Base-by-base conservation (phyloP, 2,329 filamentous ascomycete species). In the Niveomyces coronatus region DNA sequence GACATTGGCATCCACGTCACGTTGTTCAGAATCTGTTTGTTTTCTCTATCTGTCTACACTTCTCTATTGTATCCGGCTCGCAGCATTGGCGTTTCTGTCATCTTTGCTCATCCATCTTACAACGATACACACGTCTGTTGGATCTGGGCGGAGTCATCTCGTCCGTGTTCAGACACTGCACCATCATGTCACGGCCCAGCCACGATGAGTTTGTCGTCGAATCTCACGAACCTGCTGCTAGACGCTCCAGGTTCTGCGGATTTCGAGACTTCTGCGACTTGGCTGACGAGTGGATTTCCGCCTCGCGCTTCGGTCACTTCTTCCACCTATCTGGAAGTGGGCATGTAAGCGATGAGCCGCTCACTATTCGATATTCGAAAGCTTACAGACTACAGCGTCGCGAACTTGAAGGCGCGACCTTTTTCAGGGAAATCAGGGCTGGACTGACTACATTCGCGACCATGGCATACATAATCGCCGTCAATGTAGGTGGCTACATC, bases 381-480 rank as follows among this genome's bases (percentile, higher is more conserved):
- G 6, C 16, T 17, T 15, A 6, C 15, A 16, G 19, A 22, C 2
- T 9, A 44, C 41, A 86, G 81, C 73, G 74, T 22, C 69, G 77
- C 34, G 77, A 82, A 52, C 76, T 85, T 34, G 70, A 71, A 42
- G 75, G 75, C 26, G 72, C 82, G 24, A 78, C 71, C 43, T 87
- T 89, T 57, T 77, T 85, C 45, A 82, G 76, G 16, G 85, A 91
- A 57, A 63, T 91, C 41, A 78, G 85, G 19, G 85, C 85, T 20
- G 85, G 85, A 2, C 56, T 89, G 38, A 86, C 85, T 2, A 91
- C 85, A 3, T 84, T 84, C 53, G 79, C 81, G 39, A 82, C 81
- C 3, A 86, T 87, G 84, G 81, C 83, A 11, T 89, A 88, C 59
- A 89, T 91, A 49, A 87, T 91, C 53, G 80, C 81, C 8, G 78